These are phyloP conservation scores for Ilyonectria mors-panacis DNA, from an alignment of 2,329 filamentous ascomycete species.

Conservation along the genomic window DNA sequence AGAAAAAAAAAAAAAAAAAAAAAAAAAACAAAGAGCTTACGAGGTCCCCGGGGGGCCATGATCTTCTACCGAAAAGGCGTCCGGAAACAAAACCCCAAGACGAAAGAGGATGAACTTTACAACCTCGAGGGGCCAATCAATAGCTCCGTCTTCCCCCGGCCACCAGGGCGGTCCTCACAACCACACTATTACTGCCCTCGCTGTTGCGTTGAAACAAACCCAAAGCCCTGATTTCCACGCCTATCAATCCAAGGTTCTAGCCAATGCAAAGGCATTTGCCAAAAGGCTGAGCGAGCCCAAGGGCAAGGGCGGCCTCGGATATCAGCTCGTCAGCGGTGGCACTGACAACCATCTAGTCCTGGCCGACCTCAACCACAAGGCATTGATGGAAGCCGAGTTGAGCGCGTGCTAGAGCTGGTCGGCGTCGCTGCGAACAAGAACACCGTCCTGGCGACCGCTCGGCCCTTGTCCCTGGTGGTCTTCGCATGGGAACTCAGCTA, in stretches of 20 bases:
- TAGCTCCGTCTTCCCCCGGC: conserved; percentile 93
- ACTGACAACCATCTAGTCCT: conserved; percentile 98
- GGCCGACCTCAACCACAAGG: conserved; percentile 87
- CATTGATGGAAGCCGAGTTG: conserved; percentile 91
- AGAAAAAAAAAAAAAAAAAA: too few relatives aligned
- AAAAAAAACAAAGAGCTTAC: conserved; percentile 97
- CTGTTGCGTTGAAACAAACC: conserved; percentile 95
- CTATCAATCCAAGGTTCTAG: conserved; percentile 91
- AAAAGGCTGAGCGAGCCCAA: conserved; percentile 76
- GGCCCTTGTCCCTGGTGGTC: conserved; percentile 90
- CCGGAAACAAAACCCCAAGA: conserved; percentile 85
- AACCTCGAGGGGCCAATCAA: conserved; percentile 96
- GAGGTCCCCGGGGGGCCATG: conserved; percentile 94
- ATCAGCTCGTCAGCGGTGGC: conserved; percentile 92
- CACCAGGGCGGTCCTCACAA: conserved; percentile 99
- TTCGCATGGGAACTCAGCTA: conserved; percentile 95
- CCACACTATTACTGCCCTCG: conserved; percentile 96
- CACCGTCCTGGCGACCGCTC: conserved; percentile 95
- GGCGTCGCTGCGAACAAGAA: conserved; percentile 99
- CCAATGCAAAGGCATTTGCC: conserved; percentile 92
- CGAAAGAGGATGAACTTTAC: conserved; percentile 87
- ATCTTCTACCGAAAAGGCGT: conserved; percentile 99
- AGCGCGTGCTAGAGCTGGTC: conserved; percentile 90
- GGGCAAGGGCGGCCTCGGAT: conserved; percentile 83
- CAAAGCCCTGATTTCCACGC: conserved; percentile 90